Evolutionary conservation across 2,329 filamentous ascomycete species (phyloP), one percentile per base, ranked within the genome.

Genomic region (Canariomyces notabilis): DNA sequence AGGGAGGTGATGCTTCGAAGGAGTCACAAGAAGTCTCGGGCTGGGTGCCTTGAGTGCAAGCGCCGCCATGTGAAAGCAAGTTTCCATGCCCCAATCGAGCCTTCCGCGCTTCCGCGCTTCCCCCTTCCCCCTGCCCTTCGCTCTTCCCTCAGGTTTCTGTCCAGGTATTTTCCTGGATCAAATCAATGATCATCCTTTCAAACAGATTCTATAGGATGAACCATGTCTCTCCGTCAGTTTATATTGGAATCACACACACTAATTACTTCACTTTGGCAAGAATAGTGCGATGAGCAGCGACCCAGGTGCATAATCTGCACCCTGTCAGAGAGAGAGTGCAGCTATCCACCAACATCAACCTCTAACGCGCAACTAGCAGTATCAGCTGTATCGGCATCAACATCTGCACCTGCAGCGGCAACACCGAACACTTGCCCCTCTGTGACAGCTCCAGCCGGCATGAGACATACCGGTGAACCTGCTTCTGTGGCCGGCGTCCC

Each of bases 41-140:
- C 53, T 15, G 61, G 61, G 2, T 63, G 61, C 45, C 46, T 57
- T 3, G 60, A 64, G 23, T 63, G 61, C 53, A 58, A 58, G 33
- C 39, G 53, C 4, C 56, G 56, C 4, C 56, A 58, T 41, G 53
- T 58, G 29, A 58, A 58, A 37, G 56, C 51, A 22, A 23, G 44
- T 38, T 34, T 8, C 33, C 29, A 16, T 37, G 18, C 12, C 3
- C 14, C 33, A 39, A 4, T 42, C 34, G 18, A 37, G 21, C 4
- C 22, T n/a, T n/a, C n/a, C n/a, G n/a, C n/a, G n/a, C n/a, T n/a
- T n/a, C n/a, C n/a, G n/a, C n/a, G n/a, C n/a, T n/a, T n/a, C n/a
- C n/a, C n/a, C n/a, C n/a, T n/a, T n/a, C n/a, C n/a, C n/a, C n/a
- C n/a, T n/a, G n/a, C n/a, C n/a, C n/a, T n/a, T n/a, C n/a, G n/a